Base-by-base conservation (phyloP, 768 basidiomycete species). In the Suillus weaverae region DNA sequence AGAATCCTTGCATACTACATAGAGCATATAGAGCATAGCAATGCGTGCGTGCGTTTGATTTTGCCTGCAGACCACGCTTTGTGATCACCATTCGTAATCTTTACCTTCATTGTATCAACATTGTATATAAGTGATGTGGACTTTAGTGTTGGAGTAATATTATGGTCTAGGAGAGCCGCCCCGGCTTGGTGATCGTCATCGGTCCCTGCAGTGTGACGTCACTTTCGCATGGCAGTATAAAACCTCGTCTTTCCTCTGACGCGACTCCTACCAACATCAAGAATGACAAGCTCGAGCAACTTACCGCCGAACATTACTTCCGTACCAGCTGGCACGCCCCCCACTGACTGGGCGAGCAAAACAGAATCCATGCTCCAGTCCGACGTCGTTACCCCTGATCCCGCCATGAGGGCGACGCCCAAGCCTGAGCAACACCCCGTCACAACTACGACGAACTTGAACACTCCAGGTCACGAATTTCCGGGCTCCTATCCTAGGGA, bases 321-420 rank as follows among this genome's bases (percentile, higher is more conserved):
- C 1, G 43, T 64, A 13, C 63, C 70, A 60, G 54, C 70, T 33
- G 72, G 70, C 20, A 67, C 62, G 0, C 67, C 76, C 3, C 55
- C 71, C 22, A 50, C 5, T 32, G 61, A 72, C 33, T 66, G 70
- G 71, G 65, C 71, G 14, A 54, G 18, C 48, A 48, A 57, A 16
- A 66, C 65, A 1, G 54, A 73, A 36, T 63, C 67, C 20, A 32
- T 73, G 13, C 64, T 74, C 8, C 51, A 54, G 3, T 68, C 75
- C 5, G 54, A 22, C 18, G 16, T 61, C 8, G 2, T 50, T 16
- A 41, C 20, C 38, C 61, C 68, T n/a, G 66, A 62, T 0, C 66
- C 70, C 5, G 60, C 56, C 4, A 41, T 41, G 38, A 59, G 5
- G 38, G 3, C 22, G 9, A 59, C 57, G 10, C 6, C 56, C 18